A percentile compares a stretch with the other conserved stretches of the same genome.
Evolutionary conservation across 2,329 filamentous ascomycete species (phyloP).

Genomic region (Aspergillus piperis): DNA sequence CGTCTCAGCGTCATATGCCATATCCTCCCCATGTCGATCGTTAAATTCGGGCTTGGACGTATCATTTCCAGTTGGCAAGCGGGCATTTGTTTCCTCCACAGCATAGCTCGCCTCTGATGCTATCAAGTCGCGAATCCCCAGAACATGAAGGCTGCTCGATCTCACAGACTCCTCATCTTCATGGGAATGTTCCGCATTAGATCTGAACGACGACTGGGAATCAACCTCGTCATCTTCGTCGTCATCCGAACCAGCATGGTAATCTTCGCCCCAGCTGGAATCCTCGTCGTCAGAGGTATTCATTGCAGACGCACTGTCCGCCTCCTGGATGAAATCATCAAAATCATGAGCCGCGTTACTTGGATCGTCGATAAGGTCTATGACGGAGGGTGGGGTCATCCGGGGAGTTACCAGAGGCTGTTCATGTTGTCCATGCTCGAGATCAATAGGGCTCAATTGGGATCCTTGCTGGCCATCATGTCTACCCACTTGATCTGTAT

Average conservation of each 20-base stretch:
- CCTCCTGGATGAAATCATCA: constrained; percentile 6
- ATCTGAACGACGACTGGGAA: constrained; percentile 5
- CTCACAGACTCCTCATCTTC: constrained; percentile 7
- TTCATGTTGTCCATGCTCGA: constrained; percentile 17
- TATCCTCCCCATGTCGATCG: background rate
- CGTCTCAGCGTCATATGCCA: background rate
- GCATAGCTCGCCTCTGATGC: background rate
- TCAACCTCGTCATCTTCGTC: constrained; percentile 15
- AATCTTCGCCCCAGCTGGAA: constrained; percentile 10
- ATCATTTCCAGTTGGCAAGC: background rate
- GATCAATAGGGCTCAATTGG: constrained; percentile 18
- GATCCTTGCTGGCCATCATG: constrained; percentile 4
- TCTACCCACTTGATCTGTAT: background rate
- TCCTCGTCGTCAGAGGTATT: constrained; percentile 8
- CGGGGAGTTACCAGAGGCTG: constrained; percentile 26
- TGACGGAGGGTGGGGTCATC: constrained; percentile 23
- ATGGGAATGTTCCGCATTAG: constrained; percentile 11
- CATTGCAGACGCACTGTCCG: constrained; percentile 6
- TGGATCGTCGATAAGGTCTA: background rate
- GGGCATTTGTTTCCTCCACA: background rate
- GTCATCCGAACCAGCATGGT: constrained; percentile 11
- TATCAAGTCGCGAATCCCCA: background rate
- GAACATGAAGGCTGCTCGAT: constrained; percentile 2
- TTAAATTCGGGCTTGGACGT: background rate
- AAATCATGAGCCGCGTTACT: constrained; percentile 5